A percentile compares a stretch with the other conserved stretches of the same genome.
Evolutionary conservation across 805 yeast genomes (phyloP).

Genomic region (Zygoascus flipseniorum): DNA sequence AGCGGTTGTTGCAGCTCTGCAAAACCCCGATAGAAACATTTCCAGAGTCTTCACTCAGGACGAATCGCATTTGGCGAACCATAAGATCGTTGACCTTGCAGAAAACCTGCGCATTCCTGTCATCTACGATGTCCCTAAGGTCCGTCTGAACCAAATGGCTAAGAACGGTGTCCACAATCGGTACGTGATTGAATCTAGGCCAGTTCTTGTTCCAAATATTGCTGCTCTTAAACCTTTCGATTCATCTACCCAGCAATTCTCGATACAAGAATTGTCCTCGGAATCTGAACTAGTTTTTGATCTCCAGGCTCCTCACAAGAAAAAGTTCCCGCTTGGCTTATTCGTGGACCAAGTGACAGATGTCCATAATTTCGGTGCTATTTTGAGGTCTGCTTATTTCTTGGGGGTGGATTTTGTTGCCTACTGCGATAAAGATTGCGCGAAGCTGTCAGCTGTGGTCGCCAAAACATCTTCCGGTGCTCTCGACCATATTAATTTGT

Average conservation of each 20-base stretch:
- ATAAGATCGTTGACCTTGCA: slow-evolving; percentile 42
- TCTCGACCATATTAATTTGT: slow-evolving; percentile 61
- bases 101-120: slow-evolving; percentile 34
- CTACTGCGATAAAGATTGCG: slow-evolving; percentile 59
- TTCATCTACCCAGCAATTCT: background rate
- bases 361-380: slow-evolving; percentile 83
- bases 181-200: slow-evolving; percentile 59
- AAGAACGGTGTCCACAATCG: slow-evolving; percentile 76
- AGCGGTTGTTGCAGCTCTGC: slow-evolving; percentile 63
- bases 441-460: slow-evolving; percentile 69
- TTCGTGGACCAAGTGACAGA: slow-evolving; percentile 75
- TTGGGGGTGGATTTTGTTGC: slow-evolving; percentile 77
- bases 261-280: background rate
- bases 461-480: slow-evolving; percentile 82
- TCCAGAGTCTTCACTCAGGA: slow-evolving; percentile 44
- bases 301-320: slow-evolving; percentile 9
- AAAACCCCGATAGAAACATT: slow-evolving; percentile 44
- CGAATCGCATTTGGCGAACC: slow-evolving; percentile 26
- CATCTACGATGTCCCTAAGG: slow-evolving; percentile 29
- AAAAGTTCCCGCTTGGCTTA: slow-evolving; percentile 52
- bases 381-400: slow-evolving; percentile 69
- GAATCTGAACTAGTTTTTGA: background rate
- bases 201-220: slow-evolving; percentile 33
- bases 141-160: slow-evolving; percentile 52
- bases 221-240: slow-evolving; percentile 24